These are phyloP conservation scores for Kitagawia praeruptora DNA, from an alignment of 129 eudicot species.

Conservation along the genomic window DNA sequence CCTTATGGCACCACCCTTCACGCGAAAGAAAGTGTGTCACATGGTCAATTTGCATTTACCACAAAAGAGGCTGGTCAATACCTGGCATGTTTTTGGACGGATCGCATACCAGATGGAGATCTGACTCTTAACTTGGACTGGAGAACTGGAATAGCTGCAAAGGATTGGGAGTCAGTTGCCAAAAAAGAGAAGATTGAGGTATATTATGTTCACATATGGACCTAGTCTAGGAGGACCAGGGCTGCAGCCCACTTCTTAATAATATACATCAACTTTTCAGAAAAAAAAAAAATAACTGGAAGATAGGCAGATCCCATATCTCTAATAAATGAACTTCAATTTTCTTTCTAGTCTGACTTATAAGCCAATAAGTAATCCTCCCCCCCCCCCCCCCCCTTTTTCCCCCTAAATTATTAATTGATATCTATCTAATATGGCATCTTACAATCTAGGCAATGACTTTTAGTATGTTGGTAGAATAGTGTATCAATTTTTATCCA, in stretches of 20 bases:
- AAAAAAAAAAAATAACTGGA: too few relatives aligned
- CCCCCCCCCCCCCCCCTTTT: too few relatives aligned
- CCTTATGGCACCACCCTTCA: conserved; percentile 74
- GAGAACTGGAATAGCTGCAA: conserved; percentile 91
- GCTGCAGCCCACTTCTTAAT: neutral
- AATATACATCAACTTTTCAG: neutral
- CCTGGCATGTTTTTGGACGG: conserved; percentile 69
- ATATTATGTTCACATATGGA: neutral
- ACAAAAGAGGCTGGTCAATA: conserved; percentile 71
- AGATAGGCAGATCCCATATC: too few relatives aligned
- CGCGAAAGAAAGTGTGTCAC: conserved; percentile 51
- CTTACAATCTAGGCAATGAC: neutral
- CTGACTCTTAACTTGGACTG: conserved; percentile 77
- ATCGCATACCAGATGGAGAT: conserved; percentile 45
- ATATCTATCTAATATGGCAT: neutral
- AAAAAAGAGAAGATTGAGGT: conserved; percentile 88
- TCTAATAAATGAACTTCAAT: too few relatives aligned
- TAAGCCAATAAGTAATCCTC: too few relatives aligned
- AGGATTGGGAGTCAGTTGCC: conserved; percentile 93
- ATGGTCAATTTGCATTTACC: conserved; percentile 93
- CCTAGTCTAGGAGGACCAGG: neutral
- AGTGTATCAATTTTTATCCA: neutral
- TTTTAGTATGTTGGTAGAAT: neutral
- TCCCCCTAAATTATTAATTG: too few relatives aligned
- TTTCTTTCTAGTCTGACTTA: too few relatives aligned